A percentile compares a stretch with the other conserved stretches of the same genome.
Evolutionary conservation across 164 flowering plant species (phyloP).

Genomic region (Cinnamomum chago): DNA sequence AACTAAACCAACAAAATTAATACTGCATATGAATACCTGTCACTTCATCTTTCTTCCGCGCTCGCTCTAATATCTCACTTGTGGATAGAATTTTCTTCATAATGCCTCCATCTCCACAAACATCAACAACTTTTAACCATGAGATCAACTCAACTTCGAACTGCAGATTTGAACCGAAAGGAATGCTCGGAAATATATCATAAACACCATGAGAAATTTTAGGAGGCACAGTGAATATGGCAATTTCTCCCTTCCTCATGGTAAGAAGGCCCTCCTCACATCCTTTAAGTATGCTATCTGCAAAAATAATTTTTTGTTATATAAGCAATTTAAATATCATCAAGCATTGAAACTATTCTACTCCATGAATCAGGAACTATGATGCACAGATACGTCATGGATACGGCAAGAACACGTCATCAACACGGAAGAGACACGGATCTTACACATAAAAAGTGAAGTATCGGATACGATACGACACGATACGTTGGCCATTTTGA

Average conservation of each 20-base stretch:
- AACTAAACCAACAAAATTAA: too few relatives aligned
- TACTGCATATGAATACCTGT: conserved; percentile 13
- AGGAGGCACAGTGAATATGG: conserved; percentile 29
- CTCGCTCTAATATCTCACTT: conserved; percentile 22
- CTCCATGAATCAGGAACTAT: background rate
- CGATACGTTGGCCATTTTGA: too few relatives aligned
- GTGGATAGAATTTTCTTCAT: conserved; percentile 22
- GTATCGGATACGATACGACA: too few relatives aligned
- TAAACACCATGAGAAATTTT: conserved; percentile 14
- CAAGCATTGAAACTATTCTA: background rate
- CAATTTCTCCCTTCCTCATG: conserved; percentile 30
- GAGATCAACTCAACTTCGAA: conserved; percentile 26
- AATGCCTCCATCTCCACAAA: conserved; percentile 27
- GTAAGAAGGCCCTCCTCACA: conserved; percentile 28
- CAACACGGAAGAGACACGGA: too few relatives aligned
- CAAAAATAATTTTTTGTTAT: background rate
- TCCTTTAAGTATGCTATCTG: conserved; percentile 21
- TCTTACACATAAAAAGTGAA: too few relatives aligned
- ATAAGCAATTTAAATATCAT: background rate
- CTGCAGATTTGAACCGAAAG: conserved; percentile 15
- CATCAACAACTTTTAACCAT: conserved; percentile 28
- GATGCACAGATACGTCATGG: too few relatives aligned
- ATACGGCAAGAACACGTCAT: too few relatives aligned
- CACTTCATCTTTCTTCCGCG: conserved; percentile 30
- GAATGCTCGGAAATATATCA: conserved; percentile 15